These are phyloP conservation scores for Penicillium taxi DNA, from an alignment of 495 filamentous ascomycete species.

Conservation along the genomic window DNA sequence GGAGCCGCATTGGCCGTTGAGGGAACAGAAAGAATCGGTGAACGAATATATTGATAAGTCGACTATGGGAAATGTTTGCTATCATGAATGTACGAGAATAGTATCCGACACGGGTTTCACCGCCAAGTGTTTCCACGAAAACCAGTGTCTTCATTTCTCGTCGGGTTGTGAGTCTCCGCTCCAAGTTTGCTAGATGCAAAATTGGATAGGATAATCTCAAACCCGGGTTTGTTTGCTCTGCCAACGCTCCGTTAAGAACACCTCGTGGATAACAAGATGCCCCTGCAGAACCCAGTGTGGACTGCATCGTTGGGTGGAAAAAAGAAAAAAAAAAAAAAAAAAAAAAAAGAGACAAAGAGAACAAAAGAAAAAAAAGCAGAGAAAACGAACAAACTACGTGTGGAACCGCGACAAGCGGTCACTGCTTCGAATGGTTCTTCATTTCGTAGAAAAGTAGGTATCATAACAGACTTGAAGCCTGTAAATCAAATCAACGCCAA, in stretches of 20 bases:
- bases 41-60: background rate
- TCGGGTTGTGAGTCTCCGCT: conserved; percentile 11
- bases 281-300: conserved; percentile 59
- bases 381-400: conserved; percentile 3
- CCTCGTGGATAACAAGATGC: conserved; percentile 44
- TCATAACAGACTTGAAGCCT: conserved; percentile 23
- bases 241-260: conserved; percentile 71
- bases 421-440: conserved; percentile 6
- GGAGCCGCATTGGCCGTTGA: conserved; percentile 3
- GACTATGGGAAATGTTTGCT: conserved; percentile 10
- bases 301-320: conserved; percentile 55
- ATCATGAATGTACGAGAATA: conserved; percentile 47
- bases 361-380: background rate
- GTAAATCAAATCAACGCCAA: conserved; percentile 22
- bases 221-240: conserved; percentile 43
- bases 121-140: conserved; percentile 35
- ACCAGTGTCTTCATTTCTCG: conserved; percentile 62
- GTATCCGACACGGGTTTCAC: conserved; percentile 69
- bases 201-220: conserved; percentile 13
- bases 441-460: conserved; percentile 18
- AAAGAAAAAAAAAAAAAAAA: conserved; percentile 3
- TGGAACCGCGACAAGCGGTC: conserved; percentile 7
- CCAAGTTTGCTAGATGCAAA: no score
- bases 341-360: conserved; percentile 3
- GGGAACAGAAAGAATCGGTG: background rate